phyloP scores from a whole-genome alignment of 352 stramenopile genomes.

The Phytophthora nicotianae region DNA sequence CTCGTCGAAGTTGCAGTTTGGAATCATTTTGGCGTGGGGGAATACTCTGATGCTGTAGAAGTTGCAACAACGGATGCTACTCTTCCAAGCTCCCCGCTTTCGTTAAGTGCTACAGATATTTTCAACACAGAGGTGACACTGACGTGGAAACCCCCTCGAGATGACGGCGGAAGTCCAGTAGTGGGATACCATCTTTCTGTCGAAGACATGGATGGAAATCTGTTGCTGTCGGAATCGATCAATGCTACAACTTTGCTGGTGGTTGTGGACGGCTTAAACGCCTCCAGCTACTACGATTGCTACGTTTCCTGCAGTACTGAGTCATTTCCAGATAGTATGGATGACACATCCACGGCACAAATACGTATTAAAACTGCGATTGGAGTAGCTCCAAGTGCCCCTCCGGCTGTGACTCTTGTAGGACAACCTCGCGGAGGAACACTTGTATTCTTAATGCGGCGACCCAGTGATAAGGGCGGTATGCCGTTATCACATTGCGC shows the following conservation, averaged over 20 bases:
- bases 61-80: slow-evolving; percentile 41
- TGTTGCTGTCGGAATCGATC: neutral
- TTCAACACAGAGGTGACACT: slow-evolving; percentile 34
- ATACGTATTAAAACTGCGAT: slow-evolving; percentile 28
- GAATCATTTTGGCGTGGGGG: slow-evolving; percentile 51
- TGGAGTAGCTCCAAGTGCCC: slow-evolving; percentile 22
- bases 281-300: slow-evolving; percentile 45
- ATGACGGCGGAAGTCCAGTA: slow-evolving; percentile 45
- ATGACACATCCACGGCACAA: slow-evolving; percentile 18
- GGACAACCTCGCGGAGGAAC: slow-evolving; percentile 35
- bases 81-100: slow-evolving; percentile 30
- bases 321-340: slow-evolving; percentile 23
- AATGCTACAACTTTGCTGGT: slow-evolving; percentile 3
- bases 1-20: slow-evolving; percentile 48
- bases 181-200: slow-evolving; percentile 22
- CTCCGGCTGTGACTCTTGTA: slow-evolving; percentile 23
- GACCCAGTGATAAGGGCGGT: slow-evolving; percentile 41
- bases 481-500: slow-evolving; percentile 34
- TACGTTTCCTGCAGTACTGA: slow-evolving; percentile 29
- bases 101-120: slow-evolving; percentile 5
- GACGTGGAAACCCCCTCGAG: slow-evolving; percentile 42
- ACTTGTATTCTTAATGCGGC: slow-evolving; percentile 40
- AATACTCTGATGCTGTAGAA: slow-evolving; percentile 31
- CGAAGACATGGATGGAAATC: slow-evolving; percentile 3
- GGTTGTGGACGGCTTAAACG: slow-evolving; percentile 31